Conservation (phyloP, 2,329 filamentous ascomycete species). For the Coleophoma cylindrospora region DNA sequence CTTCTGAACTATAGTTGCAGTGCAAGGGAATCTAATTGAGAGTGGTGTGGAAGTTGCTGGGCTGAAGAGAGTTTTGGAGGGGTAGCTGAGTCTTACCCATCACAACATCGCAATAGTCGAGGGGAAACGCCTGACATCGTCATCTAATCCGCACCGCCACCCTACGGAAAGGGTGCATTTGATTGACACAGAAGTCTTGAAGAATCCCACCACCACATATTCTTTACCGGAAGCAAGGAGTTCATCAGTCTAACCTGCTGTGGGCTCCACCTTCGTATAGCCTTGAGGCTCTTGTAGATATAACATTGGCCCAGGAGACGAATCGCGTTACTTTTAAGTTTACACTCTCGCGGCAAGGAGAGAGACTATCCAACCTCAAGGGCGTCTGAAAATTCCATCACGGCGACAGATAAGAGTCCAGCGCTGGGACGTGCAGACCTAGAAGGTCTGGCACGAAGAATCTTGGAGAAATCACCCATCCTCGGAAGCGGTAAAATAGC, state of each 20-base stretch:
- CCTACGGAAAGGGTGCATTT: too few relatives aligned
- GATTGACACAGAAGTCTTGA: not conserved
- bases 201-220: not conserved
- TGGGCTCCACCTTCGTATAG: not conserved
- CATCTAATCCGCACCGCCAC: too few relatives aligned
- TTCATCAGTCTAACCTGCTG: not conserved
- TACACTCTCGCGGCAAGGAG: constrained; percentile 11
- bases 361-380: constrained; percentile 6
- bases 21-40: too few relatives aligned
- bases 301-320: constrained; percentile 14
- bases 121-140: too few relatives aligned
- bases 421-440: constrained; percentile 14
- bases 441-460: constrained; percentile 16
- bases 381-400: constrained; percentile 7
- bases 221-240: constrained; percentile 5
- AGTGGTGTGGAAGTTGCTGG: too few relatives aligned
- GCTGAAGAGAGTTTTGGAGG: too few relatives aligned
- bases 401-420: constrained; percentile 10
- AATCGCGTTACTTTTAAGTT: constrained; percentile 12
- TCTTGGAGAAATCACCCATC: constrained; percentile 9
- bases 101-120: too few relatives aligned
- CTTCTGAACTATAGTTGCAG: too few relatives aligned
- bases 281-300: not conserved
- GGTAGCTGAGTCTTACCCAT: too few relatives aligned
- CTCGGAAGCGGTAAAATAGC: not conserved